phyloP scores from a whole-genome alignment of 1,284 basidiomycete genomes.

The Cryptococcus deneoformans region DNA sequence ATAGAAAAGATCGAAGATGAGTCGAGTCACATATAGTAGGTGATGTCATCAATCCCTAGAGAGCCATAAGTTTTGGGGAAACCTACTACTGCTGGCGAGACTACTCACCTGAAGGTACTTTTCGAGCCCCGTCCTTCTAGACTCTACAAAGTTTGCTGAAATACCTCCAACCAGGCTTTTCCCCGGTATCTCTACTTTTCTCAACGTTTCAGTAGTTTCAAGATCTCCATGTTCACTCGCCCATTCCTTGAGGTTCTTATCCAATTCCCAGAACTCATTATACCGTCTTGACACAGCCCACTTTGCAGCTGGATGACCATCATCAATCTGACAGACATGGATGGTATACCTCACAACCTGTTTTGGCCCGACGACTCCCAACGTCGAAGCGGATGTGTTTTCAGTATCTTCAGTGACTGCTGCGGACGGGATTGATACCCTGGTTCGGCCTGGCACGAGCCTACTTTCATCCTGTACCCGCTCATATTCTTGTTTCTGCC shows the following conservation, averaged over 20 bases:
- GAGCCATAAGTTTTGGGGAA: neutral
- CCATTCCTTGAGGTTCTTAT: slow-evolving; percentile 63
- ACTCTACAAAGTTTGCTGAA: slow-evolving; percentile 75
- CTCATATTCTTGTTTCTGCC: slow-evolving; percentile 87
- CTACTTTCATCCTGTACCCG: slow-evolving; percentile 83
- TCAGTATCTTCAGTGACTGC: slow-evolving; percentile 64
- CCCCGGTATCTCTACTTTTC: slow-evolving; percentile 69
- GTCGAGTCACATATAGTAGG: slow-evolving; percentile 75
- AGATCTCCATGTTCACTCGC: slow-evolving; percentile 13
- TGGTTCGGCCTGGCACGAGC: slow-evolving; percentile 73
- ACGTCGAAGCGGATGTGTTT: slow-evolving; percentile 43
- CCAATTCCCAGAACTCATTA: slow-evolving; percentile 89
- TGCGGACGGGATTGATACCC: slow-evolving; percentile 72
- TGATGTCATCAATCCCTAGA: slow-evolving; percentile 68
- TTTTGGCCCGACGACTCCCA: slow-evolving; percentile 55
- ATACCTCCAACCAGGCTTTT: slow-evolving; percentile 76
- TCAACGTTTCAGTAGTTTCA: slow-evolving; percentile 57
- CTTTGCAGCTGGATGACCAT: slow-evolving; percentile 71
- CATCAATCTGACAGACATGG: slow-evolving; percentile 77
- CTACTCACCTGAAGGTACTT: slow-evolving; percentile 77
- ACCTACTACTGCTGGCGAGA: neutral
- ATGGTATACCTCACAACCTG: slow-evolving; percentile 90
- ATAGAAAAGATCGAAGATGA: slow-evolving; percentile 81
- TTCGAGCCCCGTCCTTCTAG: slow-evolving; percentile 72
- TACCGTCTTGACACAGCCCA: slow-evolving; percentile 92